phyloP scores from a whole-genome alignment of 257 asterid genomes.

The Nicotiana otophora region DNA sequence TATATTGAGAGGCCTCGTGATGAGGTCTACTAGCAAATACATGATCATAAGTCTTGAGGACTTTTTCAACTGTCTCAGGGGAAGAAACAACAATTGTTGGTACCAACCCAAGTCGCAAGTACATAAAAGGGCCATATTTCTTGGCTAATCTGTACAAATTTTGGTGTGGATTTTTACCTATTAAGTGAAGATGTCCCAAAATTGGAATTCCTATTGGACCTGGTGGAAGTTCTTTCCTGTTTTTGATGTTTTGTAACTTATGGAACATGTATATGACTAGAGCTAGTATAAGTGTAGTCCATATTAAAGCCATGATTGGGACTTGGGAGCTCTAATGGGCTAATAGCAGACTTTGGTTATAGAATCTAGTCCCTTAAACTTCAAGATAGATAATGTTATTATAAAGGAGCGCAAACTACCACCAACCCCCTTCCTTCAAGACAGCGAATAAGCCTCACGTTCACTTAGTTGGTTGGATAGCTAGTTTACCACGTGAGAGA shows the following conservation, averaged over 20 bases:
- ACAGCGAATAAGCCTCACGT: too few relatives aligned
- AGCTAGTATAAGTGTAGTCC: neutral
- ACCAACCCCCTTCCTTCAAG: neutral
- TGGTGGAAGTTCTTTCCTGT: conserved; percentile 1
- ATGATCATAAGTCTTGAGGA: conserved; percentile 21
- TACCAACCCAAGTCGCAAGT: conserved; percentile 12
- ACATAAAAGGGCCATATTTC: conserved; percentile 24
- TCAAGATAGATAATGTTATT: neutral
- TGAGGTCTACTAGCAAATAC: conserved; percentile 17
- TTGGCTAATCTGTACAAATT: conserved; percentile 8
- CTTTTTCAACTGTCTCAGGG: conserved; percentile 16
- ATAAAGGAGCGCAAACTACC: neutral
- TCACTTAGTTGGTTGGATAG: too few relatives aligned
- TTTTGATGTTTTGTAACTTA: neutral
- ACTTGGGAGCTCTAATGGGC: neutral
- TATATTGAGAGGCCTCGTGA: conserved; percentile 6
- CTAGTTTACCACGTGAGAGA: too few relatives aligned
- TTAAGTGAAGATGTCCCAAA: conserved; percentile 17
- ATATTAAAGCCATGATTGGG: neutral
- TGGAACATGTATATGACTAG: neutral
- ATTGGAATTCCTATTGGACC: conserved; percentile 17
- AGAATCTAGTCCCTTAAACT: neutral
- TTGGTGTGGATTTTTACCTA: conserved; percentile 23
- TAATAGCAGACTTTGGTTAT: neutral
- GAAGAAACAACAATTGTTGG: conserved; percentile 17